Evolutionary conservation across 1,284 basidiomycete genomes (phyloP), one percentile per base, ranked within the genome.

Genomic region (Marasmius oreades): DNA sequence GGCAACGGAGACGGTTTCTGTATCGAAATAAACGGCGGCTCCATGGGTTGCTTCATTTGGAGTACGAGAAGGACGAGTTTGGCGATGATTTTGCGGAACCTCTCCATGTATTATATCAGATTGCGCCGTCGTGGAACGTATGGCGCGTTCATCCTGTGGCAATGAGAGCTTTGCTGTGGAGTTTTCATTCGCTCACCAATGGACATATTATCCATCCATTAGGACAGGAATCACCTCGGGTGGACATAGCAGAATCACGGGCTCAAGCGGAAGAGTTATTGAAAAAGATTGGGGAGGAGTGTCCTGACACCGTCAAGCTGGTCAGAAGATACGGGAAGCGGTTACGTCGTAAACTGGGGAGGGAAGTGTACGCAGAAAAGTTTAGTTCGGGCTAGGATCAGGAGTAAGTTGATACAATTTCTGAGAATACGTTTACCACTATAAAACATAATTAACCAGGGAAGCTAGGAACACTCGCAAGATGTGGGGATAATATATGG

Each of bases 91-190:
- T 84, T 58, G 78, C 77, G 20, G 79, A 84, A 65, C 77, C 83
- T 5, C 70, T 92, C 37, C 76, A 84, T 59, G 67, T 86, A 20
- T 73, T 90, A 8, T 79, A 85, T 60, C 79, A 82, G 58, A 74
- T 86, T 55, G 79, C 84, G 3, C 86, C 85, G 3, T 70, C 77
- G 18, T 87, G 85, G 82, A 79, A 82, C 57, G 66, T 74, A 45
- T 90, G 87, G 88, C 74, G 74, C 51, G 81, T 85, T n/a, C 85
- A 88, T 64, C 66, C 62, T 22, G 72, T 72, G 34, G 76, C 81
- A 6, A 65, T 88, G 26, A 66, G 71, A 3, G 63, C 81, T 12
- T 67, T 90, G 26, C 24, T 50, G 28, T 50, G 47, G 47, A 14
- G 48, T 61, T 64, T 22, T 59, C 63, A 3, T 59, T 78, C 8